Base-by-base conservation (phyloP, 2,329 filamentous ascomycete species). In the Dothideomycetes sp. region DNA sequence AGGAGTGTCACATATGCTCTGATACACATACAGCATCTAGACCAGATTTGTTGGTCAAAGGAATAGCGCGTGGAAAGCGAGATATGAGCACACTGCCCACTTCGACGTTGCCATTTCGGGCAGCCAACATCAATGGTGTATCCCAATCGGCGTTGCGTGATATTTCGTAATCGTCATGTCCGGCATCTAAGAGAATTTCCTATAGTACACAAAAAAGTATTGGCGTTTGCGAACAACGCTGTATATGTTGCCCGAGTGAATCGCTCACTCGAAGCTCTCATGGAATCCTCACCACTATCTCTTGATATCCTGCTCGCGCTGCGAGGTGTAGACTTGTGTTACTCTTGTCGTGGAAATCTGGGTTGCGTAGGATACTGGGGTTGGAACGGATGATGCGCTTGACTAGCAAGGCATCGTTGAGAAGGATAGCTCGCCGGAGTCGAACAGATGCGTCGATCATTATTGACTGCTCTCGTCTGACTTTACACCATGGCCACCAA, bases 301-400 rank as follows among this genome's bases (percentile, higher is more conserved):
- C 65, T 6, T 76, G 67, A 56, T 81, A 74, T 38, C 85, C 86
- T 43, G 86, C 69, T 6, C 75, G 76, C 9, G 83, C 82, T 30
- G 86, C 84, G 2, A 94, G 72, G 60, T 94, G 86, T 27, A 94
- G 72, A 48, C 78, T 86, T 2, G 85, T 89, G 64, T 93, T 91
- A 59, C 82, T 83, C 50, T 84, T 78, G 47, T 78, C 71, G 4
- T 77, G 74, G 51, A 76, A 74, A 60, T 94, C 84, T 2, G 86
- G 84, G 56, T 94, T 94, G 54, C 81, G 80, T 19, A 94, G 69
- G 47, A 82, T 74, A 13, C 65, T 57, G 0, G 82, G 82, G 55
- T 89, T 78, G 45, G 79, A 79, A 49, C 71, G 74, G 49, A 93
- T 70, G 57, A 94, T 87, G 57, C 86, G 82, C 51, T 73, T 66